Conservation (phyloP, 2,329 filamentous ascomycete genomes). For the Fusarium bactridioides region DNA sequence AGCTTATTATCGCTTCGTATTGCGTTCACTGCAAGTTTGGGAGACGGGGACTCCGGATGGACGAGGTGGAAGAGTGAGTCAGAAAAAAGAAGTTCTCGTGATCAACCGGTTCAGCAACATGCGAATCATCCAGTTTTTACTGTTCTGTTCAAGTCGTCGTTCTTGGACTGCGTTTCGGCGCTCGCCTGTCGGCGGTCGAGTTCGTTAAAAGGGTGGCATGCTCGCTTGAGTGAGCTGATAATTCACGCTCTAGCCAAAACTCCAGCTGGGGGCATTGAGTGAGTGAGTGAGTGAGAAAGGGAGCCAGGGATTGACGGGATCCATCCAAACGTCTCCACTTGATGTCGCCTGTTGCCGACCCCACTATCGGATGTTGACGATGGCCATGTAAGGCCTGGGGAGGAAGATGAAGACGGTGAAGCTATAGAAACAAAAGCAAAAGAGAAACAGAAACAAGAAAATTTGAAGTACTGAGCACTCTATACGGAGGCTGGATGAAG, state of each 20-base stretch:
- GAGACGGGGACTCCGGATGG: not conserved
- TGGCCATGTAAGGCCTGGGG: slow-evolving; percentile 31
- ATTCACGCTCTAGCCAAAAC: slow-evolving; percentile 12
- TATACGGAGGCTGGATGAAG: not conserved
- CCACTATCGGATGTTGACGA: slow-evolving; percentile 43
- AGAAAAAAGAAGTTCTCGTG: slow-evolving; percentile 12
- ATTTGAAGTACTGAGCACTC: not conserved
- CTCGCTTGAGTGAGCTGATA: slow-evolving; percentile 35
- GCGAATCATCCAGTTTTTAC: slow-evolving; percentile 27
- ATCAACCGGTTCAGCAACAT: slow-evolving; percentile 22
- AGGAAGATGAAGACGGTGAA: slow-evolving; percentile 9
- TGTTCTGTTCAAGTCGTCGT: slow-evolving; percentile 3
- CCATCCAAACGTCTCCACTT: slow-evolving; percentile 37
- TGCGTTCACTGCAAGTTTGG: slow-evolving; percentile 11
- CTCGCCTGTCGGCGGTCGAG: slow-evolving; percentile 32
- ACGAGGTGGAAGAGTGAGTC: slow-evolving; percentile 1
- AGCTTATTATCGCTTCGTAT: slow-evolving; percentile 8
- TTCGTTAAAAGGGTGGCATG: slow-evolving; percentile 39
- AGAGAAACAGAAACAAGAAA: not conserved
- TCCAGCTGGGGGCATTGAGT: not conserved
- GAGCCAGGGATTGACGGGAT: slow-evolving; percentile 32
- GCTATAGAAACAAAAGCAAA: slow-evolving; percentile 5
- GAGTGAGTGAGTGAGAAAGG: not conserved
- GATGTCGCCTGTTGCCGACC: slow-evolving; percentile 42
- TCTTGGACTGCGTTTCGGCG: slow-evolving; percentile 9